Evolutionary conservation across 2,329 filamentous ascomycete species (phyloP), one percentile per base, ranked within the genome.

Genomic region (Aulographum hederae): DNA sequence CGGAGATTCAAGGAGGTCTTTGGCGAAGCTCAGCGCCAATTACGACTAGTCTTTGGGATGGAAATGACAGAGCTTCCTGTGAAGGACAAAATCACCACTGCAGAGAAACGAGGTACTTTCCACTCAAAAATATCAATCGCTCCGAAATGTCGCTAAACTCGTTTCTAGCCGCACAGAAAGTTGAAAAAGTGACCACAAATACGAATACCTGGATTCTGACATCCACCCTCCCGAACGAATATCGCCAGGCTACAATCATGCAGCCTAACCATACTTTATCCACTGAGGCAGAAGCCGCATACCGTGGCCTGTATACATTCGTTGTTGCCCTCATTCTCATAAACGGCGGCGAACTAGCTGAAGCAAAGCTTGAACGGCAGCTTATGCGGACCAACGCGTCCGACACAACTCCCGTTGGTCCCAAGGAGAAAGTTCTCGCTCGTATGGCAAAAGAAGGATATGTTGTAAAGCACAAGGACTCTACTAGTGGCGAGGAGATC

Each of bases 21-120:
- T 45, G 67, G 69, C 1, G 60, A 67, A 26, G 81, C 86, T 26
- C 86, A 98, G 50, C 54, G 60, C 20, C 68, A 78, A 41, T 58
- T 98, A 23, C 61, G 65, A 30, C 57, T 58, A 2, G 65, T 74
- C 1, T 95, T 93, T 54, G 89, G 89, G n/a, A 93, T 95, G 84
- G 68, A 85, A 50, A 68, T 98, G 63, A 64, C 71, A 3, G 85
- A 94, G 54, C 61, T 95, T 31, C 84, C 89, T 0, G 61, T 67
- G 2, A 69, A 68, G 45, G 86, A 94, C 46, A 91, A 84, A 52
- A 66, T 79, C 30, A 82, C 82, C 1, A 55, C 93, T 20, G 73
- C 72, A 36, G 79, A 92, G 47, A 70, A 81, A 43, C 74, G 78
- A 62, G 78, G 77, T 74, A 56, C 37, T 57, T 46, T 33, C 23